A percentile compares a stretch with the other conserved stretches of the same genome.
phyloP scores from a whole-genome alignment of 805 yeast species.

The Ogataea angusta region DNA sequence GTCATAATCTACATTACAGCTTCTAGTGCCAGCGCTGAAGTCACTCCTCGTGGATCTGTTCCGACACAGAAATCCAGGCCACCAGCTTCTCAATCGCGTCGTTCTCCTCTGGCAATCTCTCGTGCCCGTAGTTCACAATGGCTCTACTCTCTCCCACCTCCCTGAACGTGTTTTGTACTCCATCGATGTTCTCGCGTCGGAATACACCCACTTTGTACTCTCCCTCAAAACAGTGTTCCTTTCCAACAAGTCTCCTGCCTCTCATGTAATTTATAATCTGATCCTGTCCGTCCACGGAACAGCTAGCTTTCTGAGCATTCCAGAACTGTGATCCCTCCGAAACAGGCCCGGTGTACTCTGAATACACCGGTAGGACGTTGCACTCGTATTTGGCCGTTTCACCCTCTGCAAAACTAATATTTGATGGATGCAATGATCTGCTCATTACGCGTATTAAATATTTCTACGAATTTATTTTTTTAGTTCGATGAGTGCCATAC shows the following conservation, averaged over 20 bases:
- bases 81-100: slow-evolving; percentile 20
- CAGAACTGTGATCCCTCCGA: slow-evolving; percentile 9
- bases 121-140: slow-evolving; percentile 23
- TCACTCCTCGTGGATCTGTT: slow-evolving; percentile 18
- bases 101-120: slow-evolving; percentile 15
- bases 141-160: slow-evolving; percentile 10
- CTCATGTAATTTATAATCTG: slow-evolving; percentile 17
- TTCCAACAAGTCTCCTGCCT: slow-evolving; percentile 22
- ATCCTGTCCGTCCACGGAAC: slow-evolving; percentile 1
- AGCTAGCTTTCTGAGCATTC: slow-evolving; percentile 5
- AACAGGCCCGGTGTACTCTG: slow-evolving; percentile 16
- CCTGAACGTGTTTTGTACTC: slow-evolving; percentile 3
- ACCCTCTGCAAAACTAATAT: not conserved
- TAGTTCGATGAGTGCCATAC: slow-evolving; percentile 5
- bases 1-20: not conserved
- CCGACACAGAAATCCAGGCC: slow-evolving; percentile 21
- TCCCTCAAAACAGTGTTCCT: slow-evolving; percentile 6
- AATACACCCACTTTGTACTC: slow-evolving; percentile 1
- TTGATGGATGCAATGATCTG: slow-evolving; percentile 5
- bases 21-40: not conserved
- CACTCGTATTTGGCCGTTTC: slow-evolving; percentile 11
- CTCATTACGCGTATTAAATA: slow-evolving; percentile 8
- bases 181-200: slow-evolving; percentile 8
- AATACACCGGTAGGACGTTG: slow-evolving; percentile 20
- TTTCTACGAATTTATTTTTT: not conserved